Evolutionary conservation across 352 stramenopile species (phyloP).

Genomic region (Phytophthora litchii): DNA sequence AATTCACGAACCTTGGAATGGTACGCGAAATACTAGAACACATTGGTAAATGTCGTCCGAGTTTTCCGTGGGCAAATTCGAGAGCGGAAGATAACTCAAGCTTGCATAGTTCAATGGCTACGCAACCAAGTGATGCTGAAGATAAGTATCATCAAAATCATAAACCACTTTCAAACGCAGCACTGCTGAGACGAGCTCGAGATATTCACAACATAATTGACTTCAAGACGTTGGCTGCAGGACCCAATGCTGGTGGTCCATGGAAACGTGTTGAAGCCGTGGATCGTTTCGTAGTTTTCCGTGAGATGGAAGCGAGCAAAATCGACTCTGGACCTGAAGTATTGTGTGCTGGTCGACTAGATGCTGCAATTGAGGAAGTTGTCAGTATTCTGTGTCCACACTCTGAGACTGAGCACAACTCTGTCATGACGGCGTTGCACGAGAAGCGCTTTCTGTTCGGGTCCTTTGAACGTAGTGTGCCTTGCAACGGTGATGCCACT

Average conservation of each 20-base stretch:
- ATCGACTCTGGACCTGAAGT: slow-evolving; percentile 13
- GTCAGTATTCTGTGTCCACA: slow-evolving; percentile 15
- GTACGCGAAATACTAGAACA: slow-evolving; percentile 18
- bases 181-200: slow-evolving; percentile 19
- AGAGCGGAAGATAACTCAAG: slow-evolving; percentile 2
- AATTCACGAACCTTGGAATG: slow-evolving; percentile 15
- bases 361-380: slow-evolving; percentile 32
- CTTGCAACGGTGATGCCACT: not conserved
- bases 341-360: slow-evolving; percentile 28
- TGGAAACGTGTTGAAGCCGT: slow-evolving; percentile 25
- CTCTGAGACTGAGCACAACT: slow-evolving; percentile 32
- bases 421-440: slow-evolving; percentile 34
- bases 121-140: slow-evolving; percentile 8
- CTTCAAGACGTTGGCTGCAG: slow-evolving; percentile 16
- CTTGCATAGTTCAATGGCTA: not conserved
- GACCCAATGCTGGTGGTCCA: slow-evolving; percentile 13
- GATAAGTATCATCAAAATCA: not conserved
- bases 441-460: slow-evolving; percentile 32
- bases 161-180: slow-evolving; percentile 12
- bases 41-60: not conserved
- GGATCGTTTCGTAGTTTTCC: slow-evolving; percentile 25
- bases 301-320: not conserved
- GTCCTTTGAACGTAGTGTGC: slow-evolving; percentile 19
- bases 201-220: slow-evolving; percentile 5
- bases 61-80: not conserved